Conservation (phyloP, 352 stramenopile species). For the Globisporangium spiculum region DNA sequence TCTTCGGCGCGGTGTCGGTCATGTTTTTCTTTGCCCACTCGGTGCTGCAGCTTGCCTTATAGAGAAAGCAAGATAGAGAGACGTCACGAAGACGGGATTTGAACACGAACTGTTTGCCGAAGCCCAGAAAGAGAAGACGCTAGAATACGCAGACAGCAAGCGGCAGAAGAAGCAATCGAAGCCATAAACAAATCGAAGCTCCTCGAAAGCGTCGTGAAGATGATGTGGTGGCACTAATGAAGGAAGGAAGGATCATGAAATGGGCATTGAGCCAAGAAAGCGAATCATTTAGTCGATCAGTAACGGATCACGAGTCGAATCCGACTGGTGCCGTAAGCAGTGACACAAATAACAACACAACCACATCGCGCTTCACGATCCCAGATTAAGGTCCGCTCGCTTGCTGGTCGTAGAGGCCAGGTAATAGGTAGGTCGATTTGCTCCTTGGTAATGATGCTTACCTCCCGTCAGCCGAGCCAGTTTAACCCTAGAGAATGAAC, state of each 20-base stretch:
- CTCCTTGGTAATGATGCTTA: not conserved
- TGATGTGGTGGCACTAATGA: not conserved
- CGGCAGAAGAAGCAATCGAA: not conserved
- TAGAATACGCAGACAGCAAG: not conserved
- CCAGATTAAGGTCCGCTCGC: not conserved
- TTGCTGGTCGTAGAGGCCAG: not conserved
- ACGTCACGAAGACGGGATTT: not conserved
- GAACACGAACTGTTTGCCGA: not conserved
- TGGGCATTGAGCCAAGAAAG: not conserved
- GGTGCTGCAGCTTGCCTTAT: constrained; percentile 48
- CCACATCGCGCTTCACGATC: not conserved
- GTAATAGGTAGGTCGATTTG: too few species aligned
- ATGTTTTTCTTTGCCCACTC: constrained; percentile 71
- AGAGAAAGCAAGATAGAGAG: constrained; percentile 8
- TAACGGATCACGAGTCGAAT: not conserved
- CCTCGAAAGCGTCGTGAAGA: not conserved
- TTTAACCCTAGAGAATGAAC: not conserved
- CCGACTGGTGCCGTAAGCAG: not conserved
- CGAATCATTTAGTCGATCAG: not conserved
- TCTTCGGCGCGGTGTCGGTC: constrained; percentile 52
- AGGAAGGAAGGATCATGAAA: not conserved
- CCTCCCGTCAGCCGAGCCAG: not conserved
- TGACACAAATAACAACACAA: not conserved
- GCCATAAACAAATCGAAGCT: not conserved
- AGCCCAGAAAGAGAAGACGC: not conserved